phyloP scores from a whole-genome alignment of 371 early-diverging fungal genomes.

The Syncephalastrum sp. region DNA sequence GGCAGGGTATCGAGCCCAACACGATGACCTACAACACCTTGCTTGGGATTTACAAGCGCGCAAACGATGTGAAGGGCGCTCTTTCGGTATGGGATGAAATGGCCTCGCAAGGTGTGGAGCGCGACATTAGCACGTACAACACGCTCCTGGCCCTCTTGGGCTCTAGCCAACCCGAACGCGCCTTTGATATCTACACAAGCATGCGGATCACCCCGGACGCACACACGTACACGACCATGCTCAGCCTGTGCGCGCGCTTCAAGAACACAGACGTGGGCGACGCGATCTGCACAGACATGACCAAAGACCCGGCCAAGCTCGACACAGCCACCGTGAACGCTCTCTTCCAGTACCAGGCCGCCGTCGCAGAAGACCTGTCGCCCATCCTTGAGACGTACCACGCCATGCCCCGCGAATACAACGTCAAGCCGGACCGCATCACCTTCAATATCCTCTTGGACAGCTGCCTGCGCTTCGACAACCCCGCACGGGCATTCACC shows the following conservation, averaged over 20 bases:
- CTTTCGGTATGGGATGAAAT: constrained; percentile 37
- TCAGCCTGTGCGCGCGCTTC: constrained; percentile 35
- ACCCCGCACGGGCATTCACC: constrained; percentile 29
- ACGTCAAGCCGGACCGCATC: constrained; percentile 24
- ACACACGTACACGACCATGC: constrained; percentile 48
- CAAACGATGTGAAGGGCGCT: constrained; percentile 33
- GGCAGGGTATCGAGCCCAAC: constrained; percentile 19
- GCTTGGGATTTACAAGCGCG: constrained; percentile 48
- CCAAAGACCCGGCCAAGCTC: not conserved
- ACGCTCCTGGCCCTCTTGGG: constrained; percentile 33
- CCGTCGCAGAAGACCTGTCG: constrained; percentile 9
- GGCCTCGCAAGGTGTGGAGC: constrained; percentile 21
- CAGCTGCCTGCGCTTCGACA: constrained; percentile 31
- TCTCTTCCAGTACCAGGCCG: constrained; percentile 26
- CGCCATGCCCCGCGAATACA: not conserved
- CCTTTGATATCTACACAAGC: constrained; percentile 26
- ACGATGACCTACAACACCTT: constrained; percentile 50
- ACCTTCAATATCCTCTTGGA: constrained; percentile 48
- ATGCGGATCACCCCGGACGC: constrained; percentile 43
- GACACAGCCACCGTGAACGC: constrained; percentile 32
- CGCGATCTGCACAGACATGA: constrained; percentile 10
- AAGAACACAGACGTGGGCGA: constrained; percentile 19
- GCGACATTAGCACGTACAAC: constrained; percentile 49
- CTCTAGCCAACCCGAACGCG: constrained; percentile 5
- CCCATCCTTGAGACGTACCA: constrained; percentile 24